These are phyloP conservation scores for Rostrohypoxylon terebratum DNA, from an alignment of 495 filamentous ascomycete species.

Conservation along the genomic window DNA sequence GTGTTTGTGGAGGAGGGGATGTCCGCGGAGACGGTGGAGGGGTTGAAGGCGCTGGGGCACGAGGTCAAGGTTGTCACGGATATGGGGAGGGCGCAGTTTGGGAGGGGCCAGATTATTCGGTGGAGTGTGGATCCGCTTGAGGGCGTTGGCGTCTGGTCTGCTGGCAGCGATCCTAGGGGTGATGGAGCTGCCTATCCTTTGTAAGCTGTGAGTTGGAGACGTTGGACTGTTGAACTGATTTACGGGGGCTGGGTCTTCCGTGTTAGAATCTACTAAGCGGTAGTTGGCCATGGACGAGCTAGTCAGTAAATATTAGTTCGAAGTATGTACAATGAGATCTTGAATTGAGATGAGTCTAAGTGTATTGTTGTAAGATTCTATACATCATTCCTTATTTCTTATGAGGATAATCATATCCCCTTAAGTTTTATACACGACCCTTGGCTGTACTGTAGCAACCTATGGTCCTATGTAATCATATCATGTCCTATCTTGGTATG, in stretches of 20 bases:
- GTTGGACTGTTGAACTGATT: not conserved
- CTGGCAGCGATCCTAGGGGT: conserved; percentile 87
- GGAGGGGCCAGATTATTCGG: conserved; percentile 89
- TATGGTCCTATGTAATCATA: not conserved
- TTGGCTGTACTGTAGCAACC: not conserved
- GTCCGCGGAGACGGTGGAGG: conserved; percentile 70
- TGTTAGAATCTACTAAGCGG: not conserved
- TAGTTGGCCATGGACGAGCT: not conserved
- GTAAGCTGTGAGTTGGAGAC: not conserved
- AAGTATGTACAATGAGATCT: not conserved
- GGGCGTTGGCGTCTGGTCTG: conserved; percentile 77
- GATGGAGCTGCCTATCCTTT: conserved; percentile 77
- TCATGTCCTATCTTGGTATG: not conserved
- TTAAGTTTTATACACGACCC: not conserved
- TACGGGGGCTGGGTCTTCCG: not conserved
- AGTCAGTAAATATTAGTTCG: not conserved
- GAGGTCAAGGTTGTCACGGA: conserved; percentile 74
- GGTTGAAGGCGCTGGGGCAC: conserved; percentile 78
- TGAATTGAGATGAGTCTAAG: not conserved
- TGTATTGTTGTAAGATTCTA: not conserved
- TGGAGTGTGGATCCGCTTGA: conserved; percentile 73
- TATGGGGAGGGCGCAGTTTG: conserved; percentile 79
- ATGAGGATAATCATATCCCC: not conserved
- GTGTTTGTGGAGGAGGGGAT: conserved; percentile 92
- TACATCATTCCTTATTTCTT: not conserved